A percentile compares a stretch with the other conserved stretches of the same genome.
phyloP scores from a whole-genome alignment of 257 asterid genomes.

The Scutellaria barbata region DNA sequence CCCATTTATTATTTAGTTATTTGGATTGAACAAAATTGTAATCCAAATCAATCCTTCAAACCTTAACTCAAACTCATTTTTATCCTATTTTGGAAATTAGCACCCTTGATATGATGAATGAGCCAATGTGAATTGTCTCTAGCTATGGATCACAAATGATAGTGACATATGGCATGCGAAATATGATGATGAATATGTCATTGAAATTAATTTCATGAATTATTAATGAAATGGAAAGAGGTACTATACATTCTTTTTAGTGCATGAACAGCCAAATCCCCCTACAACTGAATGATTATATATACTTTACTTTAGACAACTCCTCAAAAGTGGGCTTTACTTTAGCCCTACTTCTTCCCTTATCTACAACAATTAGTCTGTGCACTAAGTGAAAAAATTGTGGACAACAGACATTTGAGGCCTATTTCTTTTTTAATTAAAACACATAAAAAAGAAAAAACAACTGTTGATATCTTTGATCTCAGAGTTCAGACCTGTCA shows the following conservation, averaged over 20 bases:
- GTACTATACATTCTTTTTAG: conserved; percentile 14
- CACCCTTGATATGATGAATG: no score
- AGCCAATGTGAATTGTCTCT: no score
- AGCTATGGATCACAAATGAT: no score
- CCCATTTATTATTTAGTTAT: no score
- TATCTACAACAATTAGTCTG: conserved; percentile 35
- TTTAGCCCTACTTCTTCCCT: conserved; percentile 43
- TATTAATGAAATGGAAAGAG: background rate
- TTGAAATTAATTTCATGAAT: conserved; percentile 22
- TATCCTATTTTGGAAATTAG: no score
- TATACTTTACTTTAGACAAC: conserved; percentile 39
- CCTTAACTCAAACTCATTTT: no score
- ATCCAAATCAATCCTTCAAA: no score
- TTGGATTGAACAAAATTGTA: no score
- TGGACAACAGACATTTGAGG: conserved; percentile 30
- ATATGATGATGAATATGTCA: conserved; percentile 40
- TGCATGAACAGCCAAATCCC: conserved; percentile 42
- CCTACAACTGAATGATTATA: conserved; percentile 39
- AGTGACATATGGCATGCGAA: conserved; percentile 32
- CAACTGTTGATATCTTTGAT: conserved; percentile 35
- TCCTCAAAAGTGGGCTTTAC: conserved; percentile 41
- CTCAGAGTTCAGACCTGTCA: conserved; percentile 42
- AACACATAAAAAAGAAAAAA: background rate
- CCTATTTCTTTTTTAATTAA: background rate
- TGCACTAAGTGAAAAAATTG: conserved; percentile 28